A percentile compares a stretch with the other conserved stretches of the same genome.
Conservation (phyloP, 495 filamentous ascomycete species). For the Daldinia loculata region DNA sequence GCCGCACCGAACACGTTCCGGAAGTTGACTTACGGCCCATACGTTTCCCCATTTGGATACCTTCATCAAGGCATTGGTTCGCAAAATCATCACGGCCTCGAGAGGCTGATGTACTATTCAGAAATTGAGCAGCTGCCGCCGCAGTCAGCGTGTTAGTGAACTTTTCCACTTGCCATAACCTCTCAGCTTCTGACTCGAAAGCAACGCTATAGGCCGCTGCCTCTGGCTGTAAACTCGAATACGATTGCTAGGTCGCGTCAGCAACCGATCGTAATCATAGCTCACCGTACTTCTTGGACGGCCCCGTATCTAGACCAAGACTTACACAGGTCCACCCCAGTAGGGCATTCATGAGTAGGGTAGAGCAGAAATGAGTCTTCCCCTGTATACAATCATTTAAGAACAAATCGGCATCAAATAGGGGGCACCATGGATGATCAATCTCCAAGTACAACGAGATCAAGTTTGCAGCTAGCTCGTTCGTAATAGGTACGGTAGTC, state of each 20-base stretch:
- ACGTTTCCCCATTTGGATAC: constrained; percentile 37
- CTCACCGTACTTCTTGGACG: background rate
- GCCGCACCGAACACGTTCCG: background rate
- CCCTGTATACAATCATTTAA: constrained; percentile 35
- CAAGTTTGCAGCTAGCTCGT: constrained; percentile 31
- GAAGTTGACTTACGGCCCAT: constrained; percentile 40
- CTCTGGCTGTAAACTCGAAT: constrained; percentile 31
- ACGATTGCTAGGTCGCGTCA: constrained; percentile 33
- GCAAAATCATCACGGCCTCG: constrained; percentile 36
- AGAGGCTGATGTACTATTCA: constrained; percentile 28
- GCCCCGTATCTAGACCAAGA: background rate
- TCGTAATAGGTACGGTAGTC: constrained; percentile 37
- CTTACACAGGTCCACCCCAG: constrained; percentile 40
- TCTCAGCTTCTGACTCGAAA: constrained; percentile 32
- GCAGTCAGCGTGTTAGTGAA: constrained; percentile 32
- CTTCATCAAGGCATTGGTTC: constrained; percentile 32
- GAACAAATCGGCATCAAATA: constrained; percentile 42
- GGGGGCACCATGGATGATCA: constrained; percentile 36
- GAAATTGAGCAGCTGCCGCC: constrained; percentile 28
- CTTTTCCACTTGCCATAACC: constrained; percentile 29
- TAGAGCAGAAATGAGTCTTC: constrained; percentile 34
- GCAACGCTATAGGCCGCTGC: constrained; percentile 15
- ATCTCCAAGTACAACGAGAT: constrained; percentile 40
- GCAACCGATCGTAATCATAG: background rate
- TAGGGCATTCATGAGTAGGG: constrained; percentile 31